Percentiles rank a stretch among this genome's conserved stretches.
phyloP scores from a whole-genome alignment of 495 filamentous ascomycete genomes.

The Thermothielavioides terrestris region DNA sequence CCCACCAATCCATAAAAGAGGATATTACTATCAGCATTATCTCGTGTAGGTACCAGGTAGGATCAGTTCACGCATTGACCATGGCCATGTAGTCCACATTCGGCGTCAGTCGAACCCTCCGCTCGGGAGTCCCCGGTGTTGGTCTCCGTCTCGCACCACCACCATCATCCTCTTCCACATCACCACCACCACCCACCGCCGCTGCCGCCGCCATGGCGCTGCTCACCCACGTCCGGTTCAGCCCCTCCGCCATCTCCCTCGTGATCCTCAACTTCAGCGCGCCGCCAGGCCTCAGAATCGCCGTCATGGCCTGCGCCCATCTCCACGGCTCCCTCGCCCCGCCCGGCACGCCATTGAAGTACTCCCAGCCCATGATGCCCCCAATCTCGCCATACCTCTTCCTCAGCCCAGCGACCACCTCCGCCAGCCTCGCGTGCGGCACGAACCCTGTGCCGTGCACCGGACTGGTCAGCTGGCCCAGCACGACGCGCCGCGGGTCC shows the following conservation, averaged over 20 bases:
- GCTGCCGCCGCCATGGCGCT: slow-evolving; percentile 4
- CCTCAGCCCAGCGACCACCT: slow-evolving; percentile 39
- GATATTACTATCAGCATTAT: no score
- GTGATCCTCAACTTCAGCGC: slow-evolving; percentile 19
- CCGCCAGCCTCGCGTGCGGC: slow-evolving; percentile 24
- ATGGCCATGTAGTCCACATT: slow-evolving; percentile 24
- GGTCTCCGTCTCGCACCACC: no score
- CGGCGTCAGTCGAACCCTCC: neutral
- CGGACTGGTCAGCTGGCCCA: slow-evolving; percentile 64
- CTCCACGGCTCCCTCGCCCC: slow-evolving; percentile 53
- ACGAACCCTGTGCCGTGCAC: slow-evolving; percentile 50
- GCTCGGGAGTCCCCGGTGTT: neutral
- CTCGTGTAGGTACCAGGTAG: no score
- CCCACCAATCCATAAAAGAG: no score
- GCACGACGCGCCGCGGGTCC: slow-evolving; percentile 56
- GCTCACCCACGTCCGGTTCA: slow-evolving; percentile 16
- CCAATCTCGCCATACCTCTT: slow-evolving; percentile 56
- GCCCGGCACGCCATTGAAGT: slow-evolving; percentile 62
- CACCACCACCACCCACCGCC: neutral
- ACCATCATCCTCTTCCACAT: neutral
- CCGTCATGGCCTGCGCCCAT: slow-evolving; percentile 58
- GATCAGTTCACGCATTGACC: slow-evolving; percentile 22
- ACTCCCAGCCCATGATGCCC: slow-evolving; percentile 84
- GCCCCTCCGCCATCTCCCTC: slow-evolving; percentile 1
- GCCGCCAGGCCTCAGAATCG: slow-evolving; percentile 32